These are phyloP conservation scores for Canna indica DNA, from an alignment of 176 grass and related monocot genomes.

Conservation along the genomic window DNA sequence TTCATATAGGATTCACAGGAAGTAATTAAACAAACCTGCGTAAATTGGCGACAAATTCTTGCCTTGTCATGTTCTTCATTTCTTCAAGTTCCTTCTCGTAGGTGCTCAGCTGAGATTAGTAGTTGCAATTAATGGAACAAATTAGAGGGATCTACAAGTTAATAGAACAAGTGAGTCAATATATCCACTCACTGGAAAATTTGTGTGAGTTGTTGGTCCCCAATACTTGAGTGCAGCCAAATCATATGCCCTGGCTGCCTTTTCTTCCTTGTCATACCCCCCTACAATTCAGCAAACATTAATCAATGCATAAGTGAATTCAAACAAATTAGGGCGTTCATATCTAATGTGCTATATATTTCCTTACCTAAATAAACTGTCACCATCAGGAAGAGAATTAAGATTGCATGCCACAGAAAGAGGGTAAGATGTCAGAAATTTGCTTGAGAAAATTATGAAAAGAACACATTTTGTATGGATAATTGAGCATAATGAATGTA, in stretches of 20 bases:
- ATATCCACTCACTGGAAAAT: conserved; percentile 51
- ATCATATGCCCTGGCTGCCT: conserved; percentile 85
- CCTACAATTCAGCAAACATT: conserved; percentile 31
- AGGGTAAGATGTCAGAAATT: background rate
- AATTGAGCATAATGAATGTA: background rate
- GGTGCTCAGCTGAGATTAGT: conserved; percentile 33
- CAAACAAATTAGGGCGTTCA: background rate
- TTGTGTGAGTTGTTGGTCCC: conserved; percentile 75
- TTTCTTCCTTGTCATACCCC: conserved; percentile 89
- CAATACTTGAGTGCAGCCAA: conserved; percentile 92
- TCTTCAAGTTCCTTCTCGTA: conserved; percentile 81
- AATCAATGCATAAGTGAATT: background rate
- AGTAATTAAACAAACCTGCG: conserved; percentile 39
- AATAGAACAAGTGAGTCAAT: background rate
- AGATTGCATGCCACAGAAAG: background rate
- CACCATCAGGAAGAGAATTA: background rate
- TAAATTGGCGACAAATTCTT: conserved; percentile 81
- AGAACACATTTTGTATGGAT: background rate
- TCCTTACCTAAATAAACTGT: conserved; percentile 87
- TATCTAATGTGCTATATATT: background rate
- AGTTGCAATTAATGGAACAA: background rate
- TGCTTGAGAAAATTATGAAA: background rate
- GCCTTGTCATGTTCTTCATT: conserved; percentile 80
- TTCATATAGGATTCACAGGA: no score
- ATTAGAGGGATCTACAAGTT: background rate